phyloP scores from a whole-genome alignment of 352 stramenopile genomes.

The Phytophthora citricola region DNA sequence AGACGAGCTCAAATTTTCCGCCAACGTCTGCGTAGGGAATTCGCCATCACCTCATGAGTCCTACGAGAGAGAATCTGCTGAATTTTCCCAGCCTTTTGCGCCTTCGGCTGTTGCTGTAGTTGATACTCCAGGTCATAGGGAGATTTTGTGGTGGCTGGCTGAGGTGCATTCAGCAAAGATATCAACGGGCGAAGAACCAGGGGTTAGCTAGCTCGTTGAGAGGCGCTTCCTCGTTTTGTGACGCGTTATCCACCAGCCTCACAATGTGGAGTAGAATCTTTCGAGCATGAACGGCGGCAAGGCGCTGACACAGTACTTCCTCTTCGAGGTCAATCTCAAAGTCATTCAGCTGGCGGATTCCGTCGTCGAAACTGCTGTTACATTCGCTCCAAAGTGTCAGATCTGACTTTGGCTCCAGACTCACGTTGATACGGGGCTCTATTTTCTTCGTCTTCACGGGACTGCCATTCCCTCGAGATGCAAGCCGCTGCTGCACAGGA shows the following conservation, averaged over 20 bases:
- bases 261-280: slow-evolving; percentile 76
- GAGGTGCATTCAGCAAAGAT: slow-evolving; percentile 44
- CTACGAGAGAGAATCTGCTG: slow-evolving; percentile 77
- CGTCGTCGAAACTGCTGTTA: slow-evolving; percentile 66
- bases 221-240: slow-evolving; percentile 37
- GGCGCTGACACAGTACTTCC: slow-evolving; percentile 56
- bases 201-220: slow-evolving; percentile 66
- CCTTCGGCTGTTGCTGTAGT: slow-evolving; percentile 29
- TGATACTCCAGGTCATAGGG: slow-evolving; percentile 14
- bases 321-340: slow-evolving; percentile 78
- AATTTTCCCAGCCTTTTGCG: slow-evolving; percentile 43
- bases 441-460: slow-evolving; percentile 50
- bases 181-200: slow-evolving; percentile 78
- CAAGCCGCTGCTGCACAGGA: slow-evolving; percentile 20
- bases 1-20: slow-evolving; percentile 54
- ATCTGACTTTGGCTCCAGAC: slow-evolving; percentile 38
- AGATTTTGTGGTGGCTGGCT: slow-evolving; percentile 4
- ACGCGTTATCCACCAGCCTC: slow-evolving; percentile 46
- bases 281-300: slow-evolving; percentile 69
- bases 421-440: slow-evolving; percentile 30
- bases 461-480: slow-evolving; percentile 40
- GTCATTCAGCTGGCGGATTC: slow-evolving; percentile 59
- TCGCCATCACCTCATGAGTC: slow-evolving; percentile 45
- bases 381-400: slow-evolving; percentile 76
- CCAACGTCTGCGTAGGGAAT: slow-evolving; percentile 52